Conservation (phyloP, 805 yeast genomes). For the Metschnikowia corniflorae region DNA sequence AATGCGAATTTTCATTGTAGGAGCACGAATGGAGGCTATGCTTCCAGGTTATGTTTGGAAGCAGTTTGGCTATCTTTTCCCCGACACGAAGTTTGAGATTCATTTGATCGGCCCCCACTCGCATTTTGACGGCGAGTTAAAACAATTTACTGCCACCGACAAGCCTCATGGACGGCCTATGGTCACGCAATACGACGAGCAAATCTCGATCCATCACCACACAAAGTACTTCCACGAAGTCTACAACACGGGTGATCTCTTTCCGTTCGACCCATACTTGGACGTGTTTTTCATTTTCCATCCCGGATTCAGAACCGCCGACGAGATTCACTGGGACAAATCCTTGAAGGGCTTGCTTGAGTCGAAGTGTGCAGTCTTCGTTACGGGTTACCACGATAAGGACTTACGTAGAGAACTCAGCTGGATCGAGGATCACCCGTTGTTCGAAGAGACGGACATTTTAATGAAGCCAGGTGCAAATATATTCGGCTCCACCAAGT, state of each 20-base stretch:
- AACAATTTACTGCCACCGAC: conserved; percentile 53
- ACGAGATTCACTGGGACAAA: conserved; percentile 78
- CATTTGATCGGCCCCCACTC: conserved; percentile 95
- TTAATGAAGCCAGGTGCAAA: conserved; percentile 73
- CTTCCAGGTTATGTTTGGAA: conserved; percentile 95
- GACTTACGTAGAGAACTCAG: conserved; percentile 69
- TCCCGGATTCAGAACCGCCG: conserved; percentile 88
- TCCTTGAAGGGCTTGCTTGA: conserved; percentile 84
- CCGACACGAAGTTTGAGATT: conserved; percentile 75
- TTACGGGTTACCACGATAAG: conserved; percentile 81
- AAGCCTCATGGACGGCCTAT: conserved; percentile 58
- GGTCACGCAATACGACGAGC: conserved; percentile 68
- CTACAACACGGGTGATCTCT: conserved; percentile 89
- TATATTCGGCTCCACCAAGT: conserved; percentile 79
- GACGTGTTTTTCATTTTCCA: conserved; percentile 93
- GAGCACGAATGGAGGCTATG: conserved; percentile 91
- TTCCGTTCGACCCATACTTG: conserved; percentile 96
- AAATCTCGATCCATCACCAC: conserved; percentile 72
- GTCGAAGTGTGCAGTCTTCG: conserved; percentile 87
- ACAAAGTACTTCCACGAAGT: conserved; percentile 88
- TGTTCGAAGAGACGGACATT: conserved; percentile 69
- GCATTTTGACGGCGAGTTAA: conserved; percentile 64
- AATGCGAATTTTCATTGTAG: conserved; percentile 81
- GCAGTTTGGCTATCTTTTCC: conserved; percentile 82
- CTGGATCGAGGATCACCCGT: conserved; percentile 64